Percentiles rank a stretch among this genome's conserved stretches.
phyloP scores from a whole-genome alignment of 495 filamentous ascomycete genomes.

The Collariella sp. region DNA sequence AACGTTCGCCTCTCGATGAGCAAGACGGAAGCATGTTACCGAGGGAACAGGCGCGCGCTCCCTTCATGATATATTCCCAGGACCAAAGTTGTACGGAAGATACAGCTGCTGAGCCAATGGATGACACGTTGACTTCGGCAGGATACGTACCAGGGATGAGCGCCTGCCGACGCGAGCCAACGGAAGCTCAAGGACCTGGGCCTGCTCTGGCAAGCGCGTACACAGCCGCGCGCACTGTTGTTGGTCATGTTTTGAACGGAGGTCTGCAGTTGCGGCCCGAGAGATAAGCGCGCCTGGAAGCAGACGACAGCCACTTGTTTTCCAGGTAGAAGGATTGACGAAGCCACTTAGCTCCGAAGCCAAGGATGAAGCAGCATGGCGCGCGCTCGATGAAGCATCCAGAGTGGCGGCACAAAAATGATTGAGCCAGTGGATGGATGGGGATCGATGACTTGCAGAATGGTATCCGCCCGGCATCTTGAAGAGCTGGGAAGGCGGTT shows the following conservation, averaged over 20 bases:
- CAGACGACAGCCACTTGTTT: conserved; percentile 6
- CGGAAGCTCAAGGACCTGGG: conserved; percentile 2
- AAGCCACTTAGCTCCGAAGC: neutral
- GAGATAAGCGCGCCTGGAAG: conserved; percentile 11
- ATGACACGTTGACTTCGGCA: neutral
- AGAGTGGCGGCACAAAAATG: neutral
- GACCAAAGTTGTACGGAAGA: conserved; percentile 1
- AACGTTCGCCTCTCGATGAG: neutral
- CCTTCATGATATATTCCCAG: conserved; percentile 12
- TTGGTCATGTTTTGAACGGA: conserved; percentile 8
- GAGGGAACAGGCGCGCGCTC: conserved; percentile 28
- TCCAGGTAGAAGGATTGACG: neutral
- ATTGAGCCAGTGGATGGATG: conserved; percentile 2
- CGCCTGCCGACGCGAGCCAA: conserved; percentile 16
- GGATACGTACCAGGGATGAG: conserved; percentile 1
- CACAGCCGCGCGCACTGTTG: conserved; percentile 24
- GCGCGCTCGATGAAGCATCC: conserved; percentile 10
- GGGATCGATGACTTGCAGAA: conserved; percentile 3
- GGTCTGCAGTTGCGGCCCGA: conserved; percentile 6
- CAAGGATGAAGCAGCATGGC: conserved; percentile 3
- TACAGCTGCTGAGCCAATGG: conserved; percentile 18
- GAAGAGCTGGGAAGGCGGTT: neutral
- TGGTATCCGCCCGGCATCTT: conserved; percentile 1
- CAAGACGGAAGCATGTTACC: conserved; percentile 3
- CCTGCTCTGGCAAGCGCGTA: conserved; percentile 21